These are phyloP conservation scores for Hyphopichia fennica DNA, from an alignment of 1,139 yeast species.

Conservation along the genomic window DNA sequence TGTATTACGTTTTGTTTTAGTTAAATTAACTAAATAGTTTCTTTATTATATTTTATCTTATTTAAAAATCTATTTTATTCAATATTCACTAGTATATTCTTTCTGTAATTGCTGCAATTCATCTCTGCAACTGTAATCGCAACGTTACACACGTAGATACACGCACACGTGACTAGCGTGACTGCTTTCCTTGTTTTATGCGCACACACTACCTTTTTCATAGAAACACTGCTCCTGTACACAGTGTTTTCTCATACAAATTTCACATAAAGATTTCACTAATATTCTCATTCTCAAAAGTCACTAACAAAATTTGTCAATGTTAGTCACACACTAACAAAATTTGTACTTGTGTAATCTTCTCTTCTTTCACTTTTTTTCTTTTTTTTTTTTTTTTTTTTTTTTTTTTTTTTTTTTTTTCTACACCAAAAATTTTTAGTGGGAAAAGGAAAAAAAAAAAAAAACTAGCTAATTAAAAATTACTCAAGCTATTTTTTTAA, in stretches of 20 bases:
- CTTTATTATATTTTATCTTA: too few species aligned
- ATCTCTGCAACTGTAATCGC: too few species aligned
- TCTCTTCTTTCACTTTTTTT: neutral
- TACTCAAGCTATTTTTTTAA: slow-evolving; percentile 9
- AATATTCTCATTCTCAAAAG: neutral
- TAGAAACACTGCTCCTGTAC: neutral
- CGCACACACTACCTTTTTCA: neutral
- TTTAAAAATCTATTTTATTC: too few species aligned
- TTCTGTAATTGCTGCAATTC: neutral
- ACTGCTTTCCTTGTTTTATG: neutral
- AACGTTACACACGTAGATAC: neutral
- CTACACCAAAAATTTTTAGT: slow-evolving; percentile 1
- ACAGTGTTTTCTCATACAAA: neutral
- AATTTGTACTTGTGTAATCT: neutral
- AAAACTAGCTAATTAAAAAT: slow-evolving; percentile 11
- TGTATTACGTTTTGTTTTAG: slow-evolving; percentile 1
- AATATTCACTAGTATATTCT: neutral
- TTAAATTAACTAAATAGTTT: too few species aligned
- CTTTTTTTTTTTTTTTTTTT: neutral
- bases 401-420: neutral
- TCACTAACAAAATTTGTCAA: neutral
- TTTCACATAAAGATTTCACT: neutral
- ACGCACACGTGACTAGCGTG: slow-evolving; percentile 1
- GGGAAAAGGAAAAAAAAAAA: slow-evolving; percentile 8
- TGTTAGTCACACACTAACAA: neutral